These are phyloP conservation scores for Yamadazyma diddensiae DNA, from an alignment of 1,139 yeast species.

Conservation along the genomic window DNA sequence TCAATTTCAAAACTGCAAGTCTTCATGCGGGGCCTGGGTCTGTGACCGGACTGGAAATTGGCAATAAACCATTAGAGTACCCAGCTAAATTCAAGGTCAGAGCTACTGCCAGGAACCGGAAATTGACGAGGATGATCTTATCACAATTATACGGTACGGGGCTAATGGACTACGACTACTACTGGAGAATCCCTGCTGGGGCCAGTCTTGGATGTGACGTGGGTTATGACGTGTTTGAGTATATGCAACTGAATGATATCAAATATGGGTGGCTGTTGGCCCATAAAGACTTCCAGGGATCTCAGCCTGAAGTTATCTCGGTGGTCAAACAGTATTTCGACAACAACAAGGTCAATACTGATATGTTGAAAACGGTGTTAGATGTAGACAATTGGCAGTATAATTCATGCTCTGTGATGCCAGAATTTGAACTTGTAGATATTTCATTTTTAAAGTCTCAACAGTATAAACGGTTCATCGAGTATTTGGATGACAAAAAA, in stretches of 20 bases:
- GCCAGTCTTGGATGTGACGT: constrained; percentile 55
- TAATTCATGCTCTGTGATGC: constrained; percentile 14
- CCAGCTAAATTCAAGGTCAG: constrained; percentile 5
- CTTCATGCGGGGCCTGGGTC: constrained; percentile 1
- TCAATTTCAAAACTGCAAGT: constrained; percentile 22
- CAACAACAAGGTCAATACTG: constrained; percentile 7
- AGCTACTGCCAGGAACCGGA: constrained; percentile 29
- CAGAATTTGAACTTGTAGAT: constrained; percentile 18
- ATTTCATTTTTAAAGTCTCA: constrained; percentile 12
- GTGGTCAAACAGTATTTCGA: constrained; percentile 8
- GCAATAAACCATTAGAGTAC: constrained; percentile 1
- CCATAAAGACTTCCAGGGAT: constrained; percentile 12
- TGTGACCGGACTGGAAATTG: not conserved
- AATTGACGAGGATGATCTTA: constrained; percentile 63
- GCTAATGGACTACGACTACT: constrained; percentile 48
- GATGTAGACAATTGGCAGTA: constrained; percentile 5
- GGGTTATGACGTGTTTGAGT: constrained; percentile 55
- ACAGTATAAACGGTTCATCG: constrained; percentile 13
- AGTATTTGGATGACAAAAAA: constrained; percentile 13
- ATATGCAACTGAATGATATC: constrained; percentile 50
- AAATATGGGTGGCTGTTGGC: constrained; percentile 45
- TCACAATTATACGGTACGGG: constrained; percentile 49
- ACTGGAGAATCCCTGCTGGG: constrained; percentile 69
- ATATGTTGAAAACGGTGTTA: not conserved
- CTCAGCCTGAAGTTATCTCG: constrained; percentile 12